A percentile compares a stretch with the other conserved stretches of the same genome.
These are phyloP conservation scores for Pseudocercospora pini-densiflorae DNA, from an alignment of 2,329 filamentous ascomycete genomes.

Conservation along the genomic window DNA sequence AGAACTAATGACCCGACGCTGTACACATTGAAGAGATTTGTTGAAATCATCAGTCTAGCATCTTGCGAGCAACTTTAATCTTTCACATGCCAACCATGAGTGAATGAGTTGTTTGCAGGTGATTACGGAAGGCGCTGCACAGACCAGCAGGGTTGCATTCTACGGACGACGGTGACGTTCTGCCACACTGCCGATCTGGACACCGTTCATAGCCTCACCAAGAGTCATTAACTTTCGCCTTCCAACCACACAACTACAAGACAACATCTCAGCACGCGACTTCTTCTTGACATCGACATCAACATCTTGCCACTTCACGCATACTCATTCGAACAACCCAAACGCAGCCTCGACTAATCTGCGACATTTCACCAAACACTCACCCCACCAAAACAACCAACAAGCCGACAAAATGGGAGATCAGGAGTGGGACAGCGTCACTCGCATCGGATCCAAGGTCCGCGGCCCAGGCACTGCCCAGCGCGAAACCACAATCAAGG, in stretches of 20 bases:
- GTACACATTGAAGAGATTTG: too few relatives aligned
- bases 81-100: neutral
- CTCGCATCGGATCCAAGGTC: constrained; percentile 91
- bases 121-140: neutral
- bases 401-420: constrained; percentile 46
- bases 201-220: neutral
- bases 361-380: neutral
- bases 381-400: constrained; percentile 10
- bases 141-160: neutral
- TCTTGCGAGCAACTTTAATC: neutral
- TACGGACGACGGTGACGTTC: neutral
- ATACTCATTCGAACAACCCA: neutral
- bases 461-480: constrained; percentile 67
- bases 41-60: neutral
- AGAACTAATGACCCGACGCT: too few relatives aligned
- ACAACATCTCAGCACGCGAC: constrained; percentile 1
- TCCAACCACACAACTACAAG: neutral
- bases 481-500: constrained; percentile 87
- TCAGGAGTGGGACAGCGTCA: constrained; percentile 80
- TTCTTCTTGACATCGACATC: neutral
- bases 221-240: neutral
- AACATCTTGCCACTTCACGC: neutral
- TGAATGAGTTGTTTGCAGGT: neutral
- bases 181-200: neutral
- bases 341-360: neutral